These are phyloP conservation scores for Fusarium sp. DNA, from an alignment of 2,329 filamentous ascomycete species.

Conservation along the genomic window DNA sequence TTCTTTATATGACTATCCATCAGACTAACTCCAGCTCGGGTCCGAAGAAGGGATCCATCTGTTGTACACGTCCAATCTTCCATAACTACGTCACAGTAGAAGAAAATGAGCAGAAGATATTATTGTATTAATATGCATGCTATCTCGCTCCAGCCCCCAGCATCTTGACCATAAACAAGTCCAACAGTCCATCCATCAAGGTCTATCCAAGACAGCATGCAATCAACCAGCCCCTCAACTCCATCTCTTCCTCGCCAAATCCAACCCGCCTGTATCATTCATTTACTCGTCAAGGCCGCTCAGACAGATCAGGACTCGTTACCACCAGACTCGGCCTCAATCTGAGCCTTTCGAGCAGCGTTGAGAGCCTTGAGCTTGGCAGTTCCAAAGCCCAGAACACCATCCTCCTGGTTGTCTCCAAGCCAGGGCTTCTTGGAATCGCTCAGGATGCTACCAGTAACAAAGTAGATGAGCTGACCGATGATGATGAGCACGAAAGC, in stretches of 20 bases:
- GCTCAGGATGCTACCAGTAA: conserved; percentile 83
- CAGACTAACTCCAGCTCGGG: background rate
- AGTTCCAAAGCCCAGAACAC: conserved; percentile 84
- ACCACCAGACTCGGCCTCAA: conserved; percentile 44
- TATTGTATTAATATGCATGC: conserved; percentile 15
- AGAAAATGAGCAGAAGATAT: background rate
- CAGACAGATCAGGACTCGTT: background rate
- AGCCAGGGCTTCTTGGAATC: conserved; percentile 97
- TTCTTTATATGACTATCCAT: background rate
- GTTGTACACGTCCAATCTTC: conserved; percentile 14
- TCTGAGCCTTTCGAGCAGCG: conserved; percentile 59
- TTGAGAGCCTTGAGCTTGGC: conserved; percentile 82
- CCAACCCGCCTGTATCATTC: background rate
- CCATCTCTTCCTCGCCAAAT: background rate
- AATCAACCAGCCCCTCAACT: background rate
- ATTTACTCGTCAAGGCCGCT: background rate
- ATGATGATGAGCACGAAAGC: conserved; percentile 93
- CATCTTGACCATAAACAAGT: background rate
- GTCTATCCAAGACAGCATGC: background rate
- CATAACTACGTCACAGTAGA: background rate
- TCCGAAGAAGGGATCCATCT: conserved; percentile 10
- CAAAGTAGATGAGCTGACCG: conserved; percentile 88
- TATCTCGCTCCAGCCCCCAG: background rate
- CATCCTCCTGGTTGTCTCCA: conserved; percentile 84
- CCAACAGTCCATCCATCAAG: background rate